Evolutionary conservation across 1,284 basidiomycete genomes (phyloP).

Genomic region (Fomitopsis pinicola): DNA sequence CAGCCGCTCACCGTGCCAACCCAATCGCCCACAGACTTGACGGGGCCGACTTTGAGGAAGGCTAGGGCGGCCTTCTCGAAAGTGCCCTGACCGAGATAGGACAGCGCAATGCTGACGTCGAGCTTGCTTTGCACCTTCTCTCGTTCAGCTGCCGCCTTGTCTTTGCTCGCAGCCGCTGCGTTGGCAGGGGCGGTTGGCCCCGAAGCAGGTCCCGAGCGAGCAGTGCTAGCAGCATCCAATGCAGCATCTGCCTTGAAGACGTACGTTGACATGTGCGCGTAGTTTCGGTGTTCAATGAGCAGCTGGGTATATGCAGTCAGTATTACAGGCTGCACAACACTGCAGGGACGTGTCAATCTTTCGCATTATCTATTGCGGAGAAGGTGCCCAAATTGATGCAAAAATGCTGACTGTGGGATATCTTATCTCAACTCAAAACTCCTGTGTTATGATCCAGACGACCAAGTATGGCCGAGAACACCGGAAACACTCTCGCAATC

Average conservation of each 20-base stretch:
- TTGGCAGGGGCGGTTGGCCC: constrained; percentile 18
- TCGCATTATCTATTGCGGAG: no score
- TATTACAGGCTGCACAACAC: neutral
- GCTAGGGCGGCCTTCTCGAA: constrained; percentile 74
- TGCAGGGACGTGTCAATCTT: neutral
- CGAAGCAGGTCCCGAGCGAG: constrained; percentile 13
- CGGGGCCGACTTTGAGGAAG: constrained; percentile 64
- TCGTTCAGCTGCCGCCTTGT: constrained; percentile 48
- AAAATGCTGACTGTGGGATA: no score
- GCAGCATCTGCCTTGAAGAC: constrained; percentile 90
- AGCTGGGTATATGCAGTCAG: constrained; percentile 43
- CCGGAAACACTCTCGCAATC: no score
- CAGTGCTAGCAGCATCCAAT: constrained; percentile 52
- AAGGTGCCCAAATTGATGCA: no score
- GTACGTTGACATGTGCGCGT: constrained; percentile 79
- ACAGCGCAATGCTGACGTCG: constrained; percentile 72
- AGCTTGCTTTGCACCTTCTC: constrained; percentile 73
- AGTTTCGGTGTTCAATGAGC: constrained; percentile 80
- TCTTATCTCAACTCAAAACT: no score
- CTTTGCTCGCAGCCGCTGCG: constrained; percentile 10
- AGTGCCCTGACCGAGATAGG: constrained; percentile 61
- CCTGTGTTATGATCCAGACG: no score
- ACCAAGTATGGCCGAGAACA: no score
- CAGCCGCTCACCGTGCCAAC: constrained; percentile 48
- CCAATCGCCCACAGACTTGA: constrained; percentile 70